Evolutionary conservation across 805 yeast genomes (phyloP).

Genomic region (Candida ficus): DNA sequence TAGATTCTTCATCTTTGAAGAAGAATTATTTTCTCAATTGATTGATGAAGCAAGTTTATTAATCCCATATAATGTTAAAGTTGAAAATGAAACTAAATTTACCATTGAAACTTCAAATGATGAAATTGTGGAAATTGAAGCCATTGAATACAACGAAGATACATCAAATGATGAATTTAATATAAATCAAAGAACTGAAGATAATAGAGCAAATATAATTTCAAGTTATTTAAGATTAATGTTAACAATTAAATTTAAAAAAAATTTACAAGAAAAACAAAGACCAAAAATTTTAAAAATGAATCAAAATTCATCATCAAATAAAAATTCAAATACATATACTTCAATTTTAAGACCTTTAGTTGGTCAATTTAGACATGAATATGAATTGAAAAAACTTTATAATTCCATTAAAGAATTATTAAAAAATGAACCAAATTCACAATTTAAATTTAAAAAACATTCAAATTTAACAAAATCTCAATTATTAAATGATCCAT

Average conservation of each 20-base stretch:
- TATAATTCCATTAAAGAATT: conserved; percentile 14
- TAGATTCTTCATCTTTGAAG: conserved; percentile 76
- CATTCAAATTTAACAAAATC: conserved; percentile 15
- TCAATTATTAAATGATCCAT: conserved; percentile 13
- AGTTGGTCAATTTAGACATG: conserved; percentile 55
- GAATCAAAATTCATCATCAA: background rate
- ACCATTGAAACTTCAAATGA: conserved; percentile 54
- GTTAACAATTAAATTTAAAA: conserved; percentile 36
- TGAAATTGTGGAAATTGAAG: conserved; percentile 66
- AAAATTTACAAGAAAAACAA: conserved; percentile 25
- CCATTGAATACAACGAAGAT: conserved; percentile 39
- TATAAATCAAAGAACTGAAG: conserved; percentile 28
- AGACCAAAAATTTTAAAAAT: conserved; percentile 15
- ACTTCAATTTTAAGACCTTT: conserved; percentile 50
- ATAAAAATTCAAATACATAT: conserved; percentile 30
- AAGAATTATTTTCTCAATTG: conserved; percentile 76
- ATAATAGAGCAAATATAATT: conserved; percentile 30
- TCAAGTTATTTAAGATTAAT: conserved; percentile 29
- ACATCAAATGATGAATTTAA: conserved; percentile 31
- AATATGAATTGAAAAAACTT: conserved; percentile 30
- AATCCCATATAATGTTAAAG: conserved; percentile 62
- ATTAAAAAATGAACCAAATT: conserved; percentile 4
- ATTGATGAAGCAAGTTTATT: conserved; percentile 69
- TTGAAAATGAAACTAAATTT: conserved; percentile 59
- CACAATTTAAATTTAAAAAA: conserved; percentile 14